Conservation (phyloP, 2,329 filamentous ascomycete genomes). For the Xylaria sp. region DNA sequence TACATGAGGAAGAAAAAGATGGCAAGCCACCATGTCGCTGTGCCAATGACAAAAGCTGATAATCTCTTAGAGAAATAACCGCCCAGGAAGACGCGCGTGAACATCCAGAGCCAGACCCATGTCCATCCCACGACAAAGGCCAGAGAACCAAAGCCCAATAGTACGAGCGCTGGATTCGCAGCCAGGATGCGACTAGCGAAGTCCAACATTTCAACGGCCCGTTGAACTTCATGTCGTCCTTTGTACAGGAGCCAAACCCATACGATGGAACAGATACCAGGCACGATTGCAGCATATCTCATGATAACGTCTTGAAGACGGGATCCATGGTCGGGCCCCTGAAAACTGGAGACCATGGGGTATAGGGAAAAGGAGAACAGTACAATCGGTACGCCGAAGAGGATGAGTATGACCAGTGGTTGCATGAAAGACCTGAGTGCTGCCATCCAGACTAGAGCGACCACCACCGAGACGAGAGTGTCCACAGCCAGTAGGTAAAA, state of each 20-base stretch:
- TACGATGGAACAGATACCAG: slow-evolving; percentile 63
- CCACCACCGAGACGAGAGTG: slow-evolving; percentile 81
- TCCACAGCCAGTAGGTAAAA: slow-evolving; percentile 88
- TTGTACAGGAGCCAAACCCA: slow-evolving; percentile 83
- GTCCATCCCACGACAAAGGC: slow-evolving; percentile 78
- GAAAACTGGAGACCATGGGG: slow-evolving; percentile 83
- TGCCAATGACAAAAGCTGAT: slow-evolving; percentile 69
- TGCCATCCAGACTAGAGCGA: slow-evolving; percentile 87
- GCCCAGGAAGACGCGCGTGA: slow-evolving; percentile 90
- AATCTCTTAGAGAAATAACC: slow-evolving; percentile 67
- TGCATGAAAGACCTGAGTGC: slow-evolving; percentile 82
- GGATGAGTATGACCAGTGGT: slow-evolving; percentile 71
- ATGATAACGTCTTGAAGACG: slow-evolving; percentile 83
- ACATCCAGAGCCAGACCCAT: slow-evolving; percentile 96
- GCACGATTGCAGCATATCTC: slow-evolving; percentile 79
- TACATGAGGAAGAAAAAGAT: slow-evolving; percentile 89
- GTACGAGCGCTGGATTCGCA: slow-evolving; percentile 74
- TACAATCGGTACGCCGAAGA: slow-evolving; percentile 79
- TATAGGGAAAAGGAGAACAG: slow-evolving; percentile 88
- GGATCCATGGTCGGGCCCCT: slow-evolving; percentile 66
- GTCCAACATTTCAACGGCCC: slow-evolving; percentile 83
- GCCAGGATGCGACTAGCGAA: slow-evolving; percentile 85
- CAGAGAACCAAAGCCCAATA: slow-evolving; percentile 77
- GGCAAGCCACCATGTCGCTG: slow-evolving; percentile 93
- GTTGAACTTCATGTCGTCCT: slow-evolving; percentile 72